phyloP scores from a whole-genome alignment of 257 asterid genomes.

The Capsicum pubescens region DNA sequence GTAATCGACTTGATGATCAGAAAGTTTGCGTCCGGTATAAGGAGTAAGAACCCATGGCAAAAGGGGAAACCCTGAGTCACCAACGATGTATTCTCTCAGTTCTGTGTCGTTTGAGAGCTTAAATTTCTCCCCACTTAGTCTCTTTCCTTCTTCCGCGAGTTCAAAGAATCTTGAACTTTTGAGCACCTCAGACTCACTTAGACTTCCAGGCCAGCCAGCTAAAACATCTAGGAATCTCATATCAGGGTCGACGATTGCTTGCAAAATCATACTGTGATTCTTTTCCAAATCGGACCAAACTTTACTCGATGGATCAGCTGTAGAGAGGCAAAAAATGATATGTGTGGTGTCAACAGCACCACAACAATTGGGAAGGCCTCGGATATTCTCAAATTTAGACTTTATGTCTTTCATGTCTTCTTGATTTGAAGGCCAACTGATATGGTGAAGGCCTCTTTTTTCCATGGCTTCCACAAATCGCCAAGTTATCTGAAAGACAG shows the following conservation, averaged over 20 bases:
- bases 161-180: slow-evolving; percentile 27
- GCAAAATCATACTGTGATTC: slow-evolving; percentile 36
- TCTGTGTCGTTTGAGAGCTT: slow-evolving; percentile 30
- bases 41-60: slow-evolving; percentile 46
- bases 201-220: slow-evolving; percentile 39
- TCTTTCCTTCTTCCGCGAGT: slow-evolving; percentile 31
- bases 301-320: slow-evolving; percentile 29
- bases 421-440: slow-evolving; percentile 34
- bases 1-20: slow-evolving; percentile 29
- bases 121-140: slow-evolving; percentile 29
- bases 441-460: slow-evolving; percentile 31
- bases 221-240: slow-evolving; percentile 40
- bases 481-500: slow-evolving; percentile 40
- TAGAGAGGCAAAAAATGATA: slow-evolving; percentile 35
- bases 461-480: slow-evolving; percentile 42
- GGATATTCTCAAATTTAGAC: slow-evolving; percentile 35
- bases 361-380: slow-evolving; percentile 43
- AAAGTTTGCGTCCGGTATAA: slow-evolving; percentile 26
- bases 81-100: slow-evolving; percentile 36
- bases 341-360: slow-evolving; percentile 42
- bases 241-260: slow-evolving; percentile 36
- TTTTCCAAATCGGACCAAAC: slow-evolving; percentile 38
- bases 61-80: slow-evolving; percentile 43
- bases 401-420: slow-evolving; percentile 32
- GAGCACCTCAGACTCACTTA: slow-evolving; percentile 33